Evolutionary conservation across 2,329 filamentous ascomycete species (phyloP), one percentile per base, ranked within the genome.

Genomic region (Proliferodiscus dingleyae): DNA sequence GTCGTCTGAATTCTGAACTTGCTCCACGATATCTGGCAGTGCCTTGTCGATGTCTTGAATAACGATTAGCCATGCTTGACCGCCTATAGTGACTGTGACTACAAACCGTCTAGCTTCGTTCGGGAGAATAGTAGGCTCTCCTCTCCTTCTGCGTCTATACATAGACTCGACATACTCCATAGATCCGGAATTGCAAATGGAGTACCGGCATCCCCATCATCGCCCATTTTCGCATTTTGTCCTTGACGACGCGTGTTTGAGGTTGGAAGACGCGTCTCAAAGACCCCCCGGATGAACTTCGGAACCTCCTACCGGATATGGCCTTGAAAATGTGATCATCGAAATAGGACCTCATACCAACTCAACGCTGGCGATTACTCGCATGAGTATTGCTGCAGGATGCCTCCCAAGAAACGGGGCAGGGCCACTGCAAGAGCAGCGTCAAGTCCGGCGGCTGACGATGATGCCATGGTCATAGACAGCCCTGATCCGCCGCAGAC

Each of bases 331-430:
- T 24, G 32, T 21, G 21, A 41, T 32, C 33, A 39, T 28, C 10
- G 23, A 28, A 23, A 16, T 32, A 16, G 11, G 24, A 26, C 24
- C 11, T 26, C 8, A 24, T 32, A 40, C 34, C 18, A 33, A 15
- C 13, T 23, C 13, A 15, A 21, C 24, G 11, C 28, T 13, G 18
- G 42, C 48, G 26, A 36, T 34, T 38, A n/a, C 24, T 41, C 7
- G 22, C 8, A n/a, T 33, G 32, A 29, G 41, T 21, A 32, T 36
- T 46, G 36, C 36, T 24, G 19, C 23, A 61, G 53, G 37, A 88
- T 88, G 84, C 80, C 83, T 44, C 84, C 83, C 1, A 77, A 80
- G 53, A 89, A 89, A 65, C 84, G 80, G 59, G 74, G 76, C 29
- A 83, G 79, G 59, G 68, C 64, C 40, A 65, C 72, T 55, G 68